Evolutionary conservation across 345 rosid genomes (phyloP), one percentile per base, ranked within the genome.

Genomic region (Lumnitzera racemosa): DNA sequence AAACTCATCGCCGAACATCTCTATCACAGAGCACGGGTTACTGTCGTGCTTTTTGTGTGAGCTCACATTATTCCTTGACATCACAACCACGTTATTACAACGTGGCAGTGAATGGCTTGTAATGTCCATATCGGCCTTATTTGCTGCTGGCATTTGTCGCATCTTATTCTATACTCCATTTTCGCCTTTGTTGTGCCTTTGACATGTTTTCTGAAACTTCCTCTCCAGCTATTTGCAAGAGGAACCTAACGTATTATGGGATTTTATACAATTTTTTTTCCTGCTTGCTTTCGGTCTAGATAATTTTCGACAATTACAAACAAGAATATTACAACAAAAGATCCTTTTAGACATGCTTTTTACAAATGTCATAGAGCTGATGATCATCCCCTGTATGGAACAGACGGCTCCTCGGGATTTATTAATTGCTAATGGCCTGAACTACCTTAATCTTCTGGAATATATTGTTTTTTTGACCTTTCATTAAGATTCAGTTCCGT

Each of bases 41-140:
- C 15, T 15, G 2, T 23, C 58, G 15, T 12, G n/a, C 12, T 27
- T 13, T 27, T 48, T 24, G n/a, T 0, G 56, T 20, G 24, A 49
- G 31, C 27, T 12, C 57, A 55, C 13, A 15, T 16, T 23, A 31
- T 29, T 41, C 43, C 47, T 68, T n/a, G 23, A n/a, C 29, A 55
- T 46, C 24, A 12, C 11, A 17, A 49, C 46, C 66, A 62, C n/a
- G 29, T 50, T 13, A 49, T 36, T 9, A 24, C 71, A 68, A 55
- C 25, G 41, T 15, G 57, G 65, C 71, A 68, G 6, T 57, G 65
- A 10, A 61, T 49, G 24, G 50, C 17, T 51, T 46, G 57, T 27
- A 46, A 51, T 23, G 64, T 55, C 66, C 71, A 68, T 46, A 55
- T 51, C 31, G 65, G 61, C 46, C 66, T 54, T 27, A 61, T 31